Evolutionary conservation across 371 early-diverging fungal species (phyloP), one percentile per base, ranked within the genome.

Genomic region (Mortierella sp.): DNA sequence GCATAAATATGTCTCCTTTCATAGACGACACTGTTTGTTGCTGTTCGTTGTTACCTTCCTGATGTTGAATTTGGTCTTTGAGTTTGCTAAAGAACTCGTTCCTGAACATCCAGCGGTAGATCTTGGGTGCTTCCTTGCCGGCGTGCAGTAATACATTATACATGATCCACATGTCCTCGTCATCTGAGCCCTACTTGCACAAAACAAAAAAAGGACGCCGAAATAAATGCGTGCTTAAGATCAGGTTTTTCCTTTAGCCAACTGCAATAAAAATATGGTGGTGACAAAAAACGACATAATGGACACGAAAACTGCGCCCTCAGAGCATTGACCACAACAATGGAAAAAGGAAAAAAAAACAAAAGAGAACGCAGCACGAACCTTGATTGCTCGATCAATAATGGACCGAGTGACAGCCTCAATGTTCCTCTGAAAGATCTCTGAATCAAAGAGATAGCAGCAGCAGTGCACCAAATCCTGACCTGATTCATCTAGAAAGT

Each of bases 391-490:
- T 13, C 75, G 71, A 13, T 71, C 68, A 34, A 92, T 77, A 63
- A 93, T 71, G 66, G 90, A 90, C 34, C 88, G 85, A 45, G 90
- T 85, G n/a, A 92, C 89, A 24, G 87, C 76, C 14, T 89, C 87
- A 13, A 87, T 87, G 79, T 90, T 88, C 72, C 89, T 88, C 26
- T 87, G 86, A 74, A 89, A 94, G 24, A 92, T 71, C 13, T 87
- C 79, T 16, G 93, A 91, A 68, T 92, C 93, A 61, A 94, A 85
- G 65, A 94, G 80, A 64, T 89, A 88, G 70, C 91, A 94, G 43
- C 90, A 89, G 50, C 90, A 88, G 50, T 85, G 87, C 11, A 88
- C 86, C 48, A 92, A 79, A 50, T 92, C 91, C 9, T 84, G 75
- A 0, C 76, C 65, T 6, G 76, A 64, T 4, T 82, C 68, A 43